These are phyloP conservation scores for Fraxinus sp. DNA, from an alignment of 305 asterid species.

Conservation along the genomic window DNA sequence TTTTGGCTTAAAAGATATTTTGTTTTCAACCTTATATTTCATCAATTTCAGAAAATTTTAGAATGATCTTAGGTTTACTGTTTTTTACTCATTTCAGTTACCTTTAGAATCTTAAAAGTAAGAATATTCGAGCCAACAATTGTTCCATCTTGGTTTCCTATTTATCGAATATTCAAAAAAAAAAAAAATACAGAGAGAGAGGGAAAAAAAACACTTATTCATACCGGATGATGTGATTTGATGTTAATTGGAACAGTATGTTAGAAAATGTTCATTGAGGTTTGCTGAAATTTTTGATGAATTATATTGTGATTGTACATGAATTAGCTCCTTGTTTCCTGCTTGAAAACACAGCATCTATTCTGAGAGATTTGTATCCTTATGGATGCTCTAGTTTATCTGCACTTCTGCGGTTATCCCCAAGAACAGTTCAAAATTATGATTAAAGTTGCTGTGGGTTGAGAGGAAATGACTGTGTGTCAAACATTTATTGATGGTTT, in stretches of 20 bases:
- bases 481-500: constrained; percentile 1
- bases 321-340: neutral
- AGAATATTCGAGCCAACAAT: neutral
- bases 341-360: neutral
- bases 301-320: neutral
- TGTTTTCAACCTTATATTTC: neutral
- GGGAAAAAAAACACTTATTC: neutral
- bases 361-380: neutral
- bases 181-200: neutral
- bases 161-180: neutral
- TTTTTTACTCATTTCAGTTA: neutral
- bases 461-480: neutral
- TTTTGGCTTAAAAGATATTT: neutral
- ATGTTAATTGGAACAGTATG: neutral
- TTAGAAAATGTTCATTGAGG: neutral
- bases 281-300: neutral
- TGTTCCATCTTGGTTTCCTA: neutral
- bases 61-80: neutral
- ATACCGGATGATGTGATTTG: neutral
- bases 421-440: neutral
- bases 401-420: neutral
- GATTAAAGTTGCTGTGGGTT: neutral
- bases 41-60: neutral
- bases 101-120: neutral
- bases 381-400: neutral